phyloP scores from a whole-genome alignment of 352 stramenopile genomes.

The Globisporangium perplexum region DNA sequence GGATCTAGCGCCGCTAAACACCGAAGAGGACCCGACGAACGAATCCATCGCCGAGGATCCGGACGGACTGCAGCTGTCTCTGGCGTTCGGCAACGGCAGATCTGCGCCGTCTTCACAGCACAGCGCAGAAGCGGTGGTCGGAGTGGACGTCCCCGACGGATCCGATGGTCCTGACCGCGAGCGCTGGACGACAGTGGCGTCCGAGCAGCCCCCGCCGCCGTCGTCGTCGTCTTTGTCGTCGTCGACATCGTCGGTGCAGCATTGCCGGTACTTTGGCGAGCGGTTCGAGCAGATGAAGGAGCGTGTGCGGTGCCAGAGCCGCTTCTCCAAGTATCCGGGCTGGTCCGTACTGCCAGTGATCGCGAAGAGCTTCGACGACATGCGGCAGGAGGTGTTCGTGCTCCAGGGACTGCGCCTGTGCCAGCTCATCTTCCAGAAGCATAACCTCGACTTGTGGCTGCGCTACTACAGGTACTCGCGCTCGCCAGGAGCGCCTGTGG shows the following conservation, averaged over 20 bases:
- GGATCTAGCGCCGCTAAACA: conserved; percentile 16
- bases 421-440: conserved; percentile 91
- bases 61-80: conserved; percentile 20
- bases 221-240: conserved; percentile 13
- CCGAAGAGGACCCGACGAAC: conserved; percentile 14
- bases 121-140: conserved; percentile 23
- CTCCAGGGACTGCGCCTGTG: conserved; percentile 93
- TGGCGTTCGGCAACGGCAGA: conserved; percentile 3
- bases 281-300: conserved; percentile 88
- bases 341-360: conserved; percentile 92
- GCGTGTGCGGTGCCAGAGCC: conserved; percentile 72
- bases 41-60: conserved; percentile 28
- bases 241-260: conserved; percentile 12
- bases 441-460: conserved; percentile 87
- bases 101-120: conserved; percentile 19
- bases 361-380: conserved; percentile 97
- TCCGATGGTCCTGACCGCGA: neutral
- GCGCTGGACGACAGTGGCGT: conserved; percentile 10
- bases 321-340: conserved; percentile 49
- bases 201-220: neutral
- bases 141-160: neutral
- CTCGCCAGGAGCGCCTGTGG: neutral
- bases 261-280: conserved; percentile 64
- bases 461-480: conserved; percentile 80
- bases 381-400: conserved; percentile 95